phyloP scores from a whole-genome alignment of 805 yeast genomes.

The Metschnikowia rubicola region DNA sequence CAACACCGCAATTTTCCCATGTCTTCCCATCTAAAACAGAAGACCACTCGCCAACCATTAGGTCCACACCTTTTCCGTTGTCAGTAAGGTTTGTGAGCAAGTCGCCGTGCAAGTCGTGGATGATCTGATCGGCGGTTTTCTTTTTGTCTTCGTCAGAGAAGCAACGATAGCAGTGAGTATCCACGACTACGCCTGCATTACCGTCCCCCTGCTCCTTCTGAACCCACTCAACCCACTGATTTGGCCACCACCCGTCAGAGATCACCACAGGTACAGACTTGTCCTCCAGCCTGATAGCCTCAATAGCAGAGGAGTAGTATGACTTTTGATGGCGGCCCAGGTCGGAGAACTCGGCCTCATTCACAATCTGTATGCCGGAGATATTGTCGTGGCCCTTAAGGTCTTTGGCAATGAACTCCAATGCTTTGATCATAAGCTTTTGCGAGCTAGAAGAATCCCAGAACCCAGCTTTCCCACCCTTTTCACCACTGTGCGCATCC shows the following conservation, averaged over 20 bases:
- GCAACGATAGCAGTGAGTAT: constrained; percentile 83
- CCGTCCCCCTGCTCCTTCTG: constrained; percentile 36
- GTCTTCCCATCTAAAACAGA: constrained; percentile 77
- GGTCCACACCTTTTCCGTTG: constrained; percentile 52
- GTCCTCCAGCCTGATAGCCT: constrained; percentile 56
- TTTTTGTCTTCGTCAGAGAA: constrained; percentile 70
- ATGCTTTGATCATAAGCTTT: constrained; percentile 44
- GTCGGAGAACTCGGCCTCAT: constrained; percentile 71
- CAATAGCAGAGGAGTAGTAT: constrained; percentile 65
- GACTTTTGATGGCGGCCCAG: constrained; percentile 48
- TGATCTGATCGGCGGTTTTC: constrained; percentile 63
- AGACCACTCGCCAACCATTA: constrained; percentile 85
- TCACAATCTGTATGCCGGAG: constrained; percentile 79
- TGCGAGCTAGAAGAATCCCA: constrained; percentile 50
- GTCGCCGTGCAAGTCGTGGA: constrained; percentile 49
- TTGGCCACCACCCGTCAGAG: constrained; percentile 94
- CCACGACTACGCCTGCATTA: constrained; percentile 59
- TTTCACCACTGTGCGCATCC: constrained; percentile 78
- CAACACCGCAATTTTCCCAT: constrained; percentile 54
- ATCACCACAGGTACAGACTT: constrained; percentile 64
- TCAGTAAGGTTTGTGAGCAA: constrained; percentile 48
- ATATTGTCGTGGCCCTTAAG: constrained; percentile 60
- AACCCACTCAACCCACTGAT: constrained; percentile 71
- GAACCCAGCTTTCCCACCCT: constrained; percentile 54
- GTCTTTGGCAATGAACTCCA: constrained; percentile 62